Evolutionary conservation across 164 flowering plant genomes (phyloP).

Genomic region (Liriodendron chinense): DNA sequence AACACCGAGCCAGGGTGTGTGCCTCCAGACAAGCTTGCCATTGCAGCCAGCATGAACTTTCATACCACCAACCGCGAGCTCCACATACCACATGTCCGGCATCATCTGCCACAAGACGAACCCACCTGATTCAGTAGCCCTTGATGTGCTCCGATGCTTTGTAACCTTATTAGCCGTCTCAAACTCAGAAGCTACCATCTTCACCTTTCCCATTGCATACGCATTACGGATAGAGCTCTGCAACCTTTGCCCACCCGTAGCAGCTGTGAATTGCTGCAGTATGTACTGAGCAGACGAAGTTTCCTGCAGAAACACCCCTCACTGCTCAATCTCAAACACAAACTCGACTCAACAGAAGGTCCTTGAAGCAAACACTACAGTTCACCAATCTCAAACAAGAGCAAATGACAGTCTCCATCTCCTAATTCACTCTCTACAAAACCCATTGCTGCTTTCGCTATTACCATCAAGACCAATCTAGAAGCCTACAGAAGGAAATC

Average conservation of each 20-base stretch:
- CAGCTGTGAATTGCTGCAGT: slow-evolving; percentile 65
- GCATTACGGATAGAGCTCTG: slow-evolving; percentile 50
- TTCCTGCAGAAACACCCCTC: slow-evolving; percentile 33
- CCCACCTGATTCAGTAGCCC: slow-evolving; percentile 52
- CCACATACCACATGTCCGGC: slow-evolving; percentile 78
- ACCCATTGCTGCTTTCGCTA: not conserved
- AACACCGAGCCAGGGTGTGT: slow-evolving; percentile 71
- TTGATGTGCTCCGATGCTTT: slow-evolving; percentile 40
- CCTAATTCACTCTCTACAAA: not conserved
- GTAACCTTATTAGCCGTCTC: slow-evolving; percentile 61
- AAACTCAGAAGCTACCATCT: slow-evolving; percentile 58
- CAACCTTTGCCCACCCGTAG: slow-evolving; percentile 55
- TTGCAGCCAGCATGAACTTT: slow-evolving; percentile 72
- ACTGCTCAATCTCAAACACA: not conserved
- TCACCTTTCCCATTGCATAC: slow-evolving; percentile 68
- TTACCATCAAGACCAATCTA: not conserved
- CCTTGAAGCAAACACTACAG: not conserved
- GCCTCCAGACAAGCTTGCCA: slow-evolving; percentile 68
- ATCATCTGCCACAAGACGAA: slow-evolving; percentile 70
- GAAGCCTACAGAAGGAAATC: not conserved
- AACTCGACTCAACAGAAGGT: not conserved
- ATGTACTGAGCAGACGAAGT: slow-evolving; percentile 64
- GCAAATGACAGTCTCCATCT: not conserved
- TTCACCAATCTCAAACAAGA: not conserved
- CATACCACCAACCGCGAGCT: slow-evolving; percentile 62